Base-by-base conservation (phyloP, 1,139 yeast genomes). In the Sugiyamaella grinbergsii region DNA sequence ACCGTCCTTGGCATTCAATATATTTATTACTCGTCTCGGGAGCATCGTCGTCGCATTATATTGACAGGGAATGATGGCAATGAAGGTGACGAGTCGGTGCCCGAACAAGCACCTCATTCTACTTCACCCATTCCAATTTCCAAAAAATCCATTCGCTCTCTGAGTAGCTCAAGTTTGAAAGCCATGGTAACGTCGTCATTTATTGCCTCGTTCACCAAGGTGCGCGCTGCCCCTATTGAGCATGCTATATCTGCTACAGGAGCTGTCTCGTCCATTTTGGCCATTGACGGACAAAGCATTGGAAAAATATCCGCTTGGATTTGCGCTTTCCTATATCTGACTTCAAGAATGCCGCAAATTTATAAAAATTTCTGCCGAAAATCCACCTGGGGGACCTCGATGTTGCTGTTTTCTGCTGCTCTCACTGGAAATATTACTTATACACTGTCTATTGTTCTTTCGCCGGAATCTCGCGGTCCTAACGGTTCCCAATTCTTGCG, bases 271-370 rank as follows among this genome's bases (percentile, higher is more conserved):
- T 54, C 64, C 13, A 15, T 36, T 20, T 42, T 23, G 6, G 40
- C 49, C 6, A 24, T 42, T 11, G 51, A 52, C 16, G 37, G 62
- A 11, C 54, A 54, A 29, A 44, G 53, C 1, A 52, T 73, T 24
- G 96, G 95, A 0, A 65, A 74, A 6, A 51, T 78, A 0, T 72
- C 86, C 47, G 94, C 97, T 0, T 93, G 96, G 95, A 65, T 79
- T 3, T 89, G 96, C 58, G 88, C 96, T 0, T 61, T 70, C 6
- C 81, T 88, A 48, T 91, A 93, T 64, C 76, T 90, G 52, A 70
- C 81, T 7, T 88, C 96, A 1, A 74, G 98, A 56, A 71, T 90
- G 48, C 98, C 98, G 0, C 98, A 91, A 64, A 71, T 91, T 42
- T 71, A 77, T 65, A 87, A 86, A 61, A 91, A 91, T 69, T 82